Base-by-base conservation (phyloP, 2,329 filamentous ascomycete genomes). In the Trichoderma afroharzianum region DNA sequence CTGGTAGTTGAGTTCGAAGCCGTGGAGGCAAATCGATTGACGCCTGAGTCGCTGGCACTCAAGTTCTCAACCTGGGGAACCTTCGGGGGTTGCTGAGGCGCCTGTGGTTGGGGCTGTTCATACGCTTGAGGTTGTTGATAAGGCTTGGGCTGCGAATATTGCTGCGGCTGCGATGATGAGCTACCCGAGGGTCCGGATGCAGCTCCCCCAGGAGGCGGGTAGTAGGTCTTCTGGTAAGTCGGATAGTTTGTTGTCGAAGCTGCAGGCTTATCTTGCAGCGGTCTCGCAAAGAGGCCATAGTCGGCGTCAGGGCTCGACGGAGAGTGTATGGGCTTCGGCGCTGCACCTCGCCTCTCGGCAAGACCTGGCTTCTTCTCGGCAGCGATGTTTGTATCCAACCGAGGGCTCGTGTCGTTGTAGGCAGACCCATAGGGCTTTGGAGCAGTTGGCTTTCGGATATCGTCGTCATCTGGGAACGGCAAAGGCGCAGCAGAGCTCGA, bases 1-100 rank as follows among this genome's bases (percentile, higher is more conserved):
- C 93, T 90, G 2, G 95, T 98, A 1, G 96, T 99, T 2, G 95
- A 97, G 14, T 91, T 97, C 0, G 96, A 98, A 15, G 95, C 94
- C 8, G 93, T 97, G 3, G 95, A 98, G 12, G 87, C 86, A 75
- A 90, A 90, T 58, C 90, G 86, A 77, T 88, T 90, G 74, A 91
- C 86, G 33, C 84, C 83, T 64, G 77, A 82, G n/a, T 86, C 84
- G 32, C 77, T 77, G n/a, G 82, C 80, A 78, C 72, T 76, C 24
- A 75, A 61, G 53, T 78, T 74, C 71, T 79, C 71, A 58, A 72
- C 70, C 64, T 71, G 73, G 7, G 72, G 72, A 5, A 75, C 71
- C 53, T 76, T 76, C 12, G 63, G 72, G n/a, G 73, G 68, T 11
- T 67, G 71, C 55, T 61, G 71, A 15, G 55, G 58, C 24, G 43